A percentile compares a stretch with the other conserved stretches of the same genome.
These are phyloP conservation scores for Planoprotostelium fungivorum DNA, from an alignment of 78 protist genomes.

Conservation along the genomic window DNA sequence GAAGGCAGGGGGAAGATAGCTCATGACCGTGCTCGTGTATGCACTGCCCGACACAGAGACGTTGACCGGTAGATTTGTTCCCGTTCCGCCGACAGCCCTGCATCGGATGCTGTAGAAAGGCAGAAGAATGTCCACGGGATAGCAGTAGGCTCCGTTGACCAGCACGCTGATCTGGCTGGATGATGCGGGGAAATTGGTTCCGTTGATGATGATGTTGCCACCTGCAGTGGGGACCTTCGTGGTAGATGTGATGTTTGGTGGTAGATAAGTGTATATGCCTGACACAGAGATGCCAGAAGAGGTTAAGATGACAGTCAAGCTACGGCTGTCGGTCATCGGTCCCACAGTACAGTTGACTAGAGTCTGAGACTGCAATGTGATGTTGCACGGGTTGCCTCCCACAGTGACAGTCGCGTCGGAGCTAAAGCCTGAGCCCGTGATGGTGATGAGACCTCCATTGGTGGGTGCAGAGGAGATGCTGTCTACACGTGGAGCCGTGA, in stretches of 20 bases:
- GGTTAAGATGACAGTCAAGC: not conserved
- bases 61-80: not conserved
- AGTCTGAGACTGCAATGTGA: too few species aligned
- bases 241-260: not conserved
- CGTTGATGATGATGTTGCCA: not conserved
- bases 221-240: not conserved
- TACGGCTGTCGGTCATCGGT: too few species aligned
- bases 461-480: too few species aligned
- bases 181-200: not conserved
- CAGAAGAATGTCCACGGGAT: not conserved
- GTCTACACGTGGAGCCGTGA: too few species aligned
- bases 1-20: not conserved
- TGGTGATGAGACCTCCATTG: too few species aligned
- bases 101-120: not conserved
- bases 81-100: not conserved
- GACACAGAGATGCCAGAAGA: not conserved
- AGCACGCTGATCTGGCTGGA: not conserved
- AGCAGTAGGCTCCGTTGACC: not conserved
- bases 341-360: too few species aligned
- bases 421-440: too few species aligned
- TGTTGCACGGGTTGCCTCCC: too few species aligned
- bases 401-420: too few species aligned
- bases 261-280: not conserved
- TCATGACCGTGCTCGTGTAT: not conserved
- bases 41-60: not conserved